Evolutionary conservation across 371 early-diverging fungal species (phyloP), one percentile per base, ranked within the genome.

Genomic region (Mucor piriformis): DNA sequence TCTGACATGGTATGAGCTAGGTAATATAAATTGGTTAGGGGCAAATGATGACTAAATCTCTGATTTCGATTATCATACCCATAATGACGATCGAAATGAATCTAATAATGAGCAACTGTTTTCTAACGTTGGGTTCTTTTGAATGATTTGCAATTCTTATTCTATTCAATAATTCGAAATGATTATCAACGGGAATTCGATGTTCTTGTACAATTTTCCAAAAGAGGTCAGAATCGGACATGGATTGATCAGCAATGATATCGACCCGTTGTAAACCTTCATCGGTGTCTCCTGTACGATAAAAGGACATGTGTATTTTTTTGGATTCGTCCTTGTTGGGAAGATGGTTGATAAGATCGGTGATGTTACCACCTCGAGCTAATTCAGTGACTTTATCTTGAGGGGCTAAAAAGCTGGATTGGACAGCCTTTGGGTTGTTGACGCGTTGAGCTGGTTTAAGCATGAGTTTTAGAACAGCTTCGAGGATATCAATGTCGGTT

Each of bases 361-460:
- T 8, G 15, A 64, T 58, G 35, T 48, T 43, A 1, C 59, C 64
- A 18, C 51, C 57, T 46, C 61, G 52, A 10, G 63, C 63, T 47
- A 67, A 42, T 51, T 63, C 67, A 18, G 59, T 62, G 3, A 67
- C 47, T 44, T 61, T 66, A 33, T 69, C 69, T 33, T 64, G 54
- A 4, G 86, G 82, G 27, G 84, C 72, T 20, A 69, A 77, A 58
- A 92, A 88, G 37, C 77, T 81, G 21, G 85, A 71, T 29, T 83
- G 79, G n/a, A 88, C 71, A 10, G 89, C 82, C 24, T 88, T 80
- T 54, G 92, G 92, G 32, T 81, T 83, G 34, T 83, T 85, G 46
- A 88, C 77, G 12, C 94, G 85, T 71, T 93, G 94, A 6, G 93
- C 92, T 18, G 91, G 92, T 48, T 88, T 84, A 10, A 92, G 66